A percentile compares a stretch with the other conserved stretches of the same genome.
phyloP scores from a whole-genome alignment of 1,139 yeast species.

The Debaryomyces coudertii region DNA sequence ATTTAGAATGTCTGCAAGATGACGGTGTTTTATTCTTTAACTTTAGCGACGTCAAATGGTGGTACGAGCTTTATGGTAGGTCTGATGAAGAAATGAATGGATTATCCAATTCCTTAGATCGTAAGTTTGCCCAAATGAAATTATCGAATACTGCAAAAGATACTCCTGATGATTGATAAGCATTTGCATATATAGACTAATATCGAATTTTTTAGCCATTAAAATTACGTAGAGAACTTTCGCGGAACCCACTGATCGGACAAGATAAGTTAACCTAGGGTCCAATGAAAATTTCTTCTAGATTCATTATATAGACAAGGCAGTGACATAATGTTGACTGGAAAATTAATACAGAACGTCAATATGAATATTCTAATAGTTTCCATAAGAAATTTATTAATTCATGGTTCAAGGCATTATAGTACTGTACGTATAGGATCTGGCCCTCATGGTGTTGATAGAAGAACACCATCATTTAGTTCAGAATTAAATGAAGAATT shows the following conservation, averaged over 20 bases:
- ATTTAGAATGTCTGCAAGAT: constrained; percentile 30
- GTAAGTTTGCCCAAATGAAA: constrained; percentile 47
- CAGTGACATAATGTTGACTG: not conserved
- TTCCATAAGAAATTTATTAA: not conserved
- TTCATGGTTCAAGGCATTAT: not conserved
- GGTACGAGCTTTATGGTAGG: constrained; percentile 84
- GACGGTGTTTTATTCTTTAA: constrained; percentile 67
- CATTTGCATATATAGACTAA: constrained; percentile 8
- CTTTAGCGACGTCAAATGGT: constrained; percentile 72
- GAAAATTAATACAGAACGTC: not conserved
- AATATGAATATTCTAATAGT: not conserved
- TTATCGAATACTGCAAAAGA: constrained; percentile 1
- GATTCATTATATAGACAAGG: not conserved
- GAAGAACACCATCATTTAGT: constrained; percentile 31
- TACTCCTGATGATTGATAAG: not conserved
- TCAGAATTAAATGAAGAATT: not conserved
- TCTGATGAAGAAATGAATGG: constrained; percentile 82
- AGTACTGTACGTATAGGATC: constrained; percentile 15
- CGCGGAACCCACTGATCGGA: constrained; percentile 3
- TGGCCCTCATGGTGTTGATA: constrained; percentile 46
- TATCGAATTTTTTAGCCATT: not conserved
- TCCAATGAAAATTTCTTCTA: not conserved
- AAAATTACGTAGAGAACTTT: not conserved
- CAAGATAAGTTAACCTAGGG: constrained; percentile 2
- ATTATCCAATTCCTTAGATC: constrained; percentile 45